These are phyloP conservation scores for Cytospora piceae DNA, from an alignment of 2,329 filamentous ascomycete genomes.

Conservation along the genomic window DNA sequence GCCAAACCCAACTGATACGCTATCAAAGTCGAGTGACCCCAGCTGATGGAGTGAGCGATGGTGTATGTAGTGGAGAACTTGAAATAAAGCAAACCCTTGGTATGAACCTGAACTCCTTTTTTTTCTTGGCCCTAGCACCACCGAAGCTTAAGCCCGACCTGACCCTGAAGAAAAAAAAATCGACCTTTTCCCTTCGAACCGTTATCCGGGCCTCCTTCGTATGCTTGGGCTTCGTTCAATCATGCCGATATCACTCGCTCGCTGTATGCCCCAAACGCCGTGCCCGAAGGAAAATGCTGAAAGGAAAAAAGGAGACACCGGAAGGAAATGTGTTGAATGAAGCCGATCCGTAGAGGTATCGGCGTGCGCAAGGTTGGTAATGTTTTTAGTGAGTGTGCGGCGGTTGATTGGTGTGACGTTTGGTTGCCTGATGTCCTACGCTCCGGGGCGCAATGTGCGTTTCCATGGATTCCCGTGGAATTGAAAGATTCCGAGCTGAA, in stretches of 20 bases:
- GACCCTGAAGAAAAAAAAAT: slow-evolving; percentile 2
- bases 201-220: slow-evolving; percentile 28
- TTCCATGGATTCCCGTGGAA: neutral
- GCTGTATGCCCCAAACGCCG: slow-evolving; percentile 26
- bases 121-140: slow-evolving; percentile 17
- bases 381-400: neutral
- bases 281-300: slow-evolving; percentile 13
- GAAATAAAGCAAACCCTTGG: slow-evolving; percentile 18
- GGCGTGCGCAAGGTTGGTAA: neutral
- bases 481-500: neutral
- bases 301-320: slow-evolving; percentile 12
- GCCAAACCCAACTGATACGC: slow-evolving; percentile 24
- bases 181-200: slow-evolving; percentile 23
- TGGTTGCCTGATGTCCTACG: neutral
- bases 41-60: slow-evolving; percentile 23
- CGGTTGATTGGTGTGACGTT: neutral
- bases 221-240: slow-evolving; percentile 30
- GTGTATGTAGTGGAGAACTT: slow-evolving; percentile 4
- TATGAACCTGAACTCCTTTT: slow-evolving; percentile 27
- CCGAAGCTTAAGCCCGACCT: slow-evolving; percentile 5
- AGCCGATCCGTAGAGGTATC: neutral
- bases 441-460: neutral
- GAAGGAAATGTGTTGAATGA: slow-evolving; percentile 3
- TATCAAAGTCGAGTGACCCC: slow-evolving; percentile 23
- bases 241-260: slow-evolving; percentile 25